Evolutionary conservation across 2,329 filamentous ascomycete species (phyloP).

Genomic region (Corynespora cassiicola): DNA sequence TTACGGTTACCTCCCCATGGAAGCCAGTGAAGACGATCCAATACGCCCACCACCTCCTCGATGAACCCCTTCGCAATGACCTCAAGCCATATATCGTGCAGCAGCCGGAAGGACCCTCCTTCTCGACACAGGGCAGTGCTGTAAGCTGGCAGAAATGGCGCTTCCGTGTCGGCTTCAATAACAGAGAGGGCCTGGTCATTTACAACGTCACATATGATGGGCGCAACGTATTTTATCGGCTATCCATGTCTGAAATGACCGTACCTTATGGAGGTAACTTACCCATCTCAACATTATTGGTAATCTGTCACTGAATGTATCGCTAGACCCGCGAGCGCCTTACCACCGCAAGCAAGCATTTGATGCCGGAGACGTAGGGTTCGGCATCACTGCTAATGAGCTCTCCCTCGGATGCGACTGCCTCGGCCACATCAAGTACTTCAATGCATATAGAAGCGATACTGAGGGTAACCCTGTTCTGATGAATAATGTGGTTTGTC

Average conservation of each 20-base stretch:
- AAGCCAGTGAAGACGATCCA: slow-evolving; percentile 58
- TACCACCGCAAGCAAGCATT: slow-evolving; percentile 72
- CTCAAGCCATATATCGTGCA: slow-evolving; percentile 66
- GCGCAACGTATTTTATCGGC: slow-evolving; percentile 66
- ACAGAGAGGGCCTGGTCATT: slow-evolving; percentile 68
- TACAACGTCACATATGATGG: slow-evolving; percentile 67
- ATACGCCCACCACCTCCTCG: slow-evolving; percentile 69
- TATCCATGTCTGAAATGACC: slow-evolving; percentile 69
- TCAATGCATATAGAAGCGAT: slow-evolving; percentile 59
- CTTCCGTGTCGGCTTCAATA: slow-evolving; percentile 69
- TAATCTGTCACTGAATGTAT: too few relatives aligned
- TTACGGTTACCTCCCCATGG: too few relatives aligned
- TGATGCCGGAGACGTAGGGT: slow-evolving; percentile 67
- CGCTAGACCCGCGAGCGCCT: slow-evolving; percentile 69
- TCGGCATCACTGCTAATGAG: slow-evolving; percentile 69
- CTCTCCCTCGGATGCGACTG: slow-evolving; percentile 71
- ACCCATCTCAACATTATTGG: too few relatives aligned
- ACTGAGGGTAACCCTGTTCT: slow-evolving; percentile 58
- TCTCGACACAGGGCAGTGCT: slow-evolving; percentile 56
- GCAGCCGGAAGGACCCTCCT: slow-evolving; percentile 67
- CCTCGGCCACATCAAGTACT: slow-evolving; percentile 69
- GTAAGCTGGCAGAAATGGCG: slow-evolving; percentile 71
- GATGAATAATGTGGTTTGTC: slow-evolving; percentile 65
- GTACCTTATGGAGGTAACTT: slow-evolving; percentile 64
- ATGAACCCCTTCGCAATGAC: slow-evolving; percentile 63